Evolutionary conservation across 2,329 filamentous ascomycete genomes (phyloP).

Genomic region (Ophiognomonia clavigignenti-juglandacearum): DNA sequence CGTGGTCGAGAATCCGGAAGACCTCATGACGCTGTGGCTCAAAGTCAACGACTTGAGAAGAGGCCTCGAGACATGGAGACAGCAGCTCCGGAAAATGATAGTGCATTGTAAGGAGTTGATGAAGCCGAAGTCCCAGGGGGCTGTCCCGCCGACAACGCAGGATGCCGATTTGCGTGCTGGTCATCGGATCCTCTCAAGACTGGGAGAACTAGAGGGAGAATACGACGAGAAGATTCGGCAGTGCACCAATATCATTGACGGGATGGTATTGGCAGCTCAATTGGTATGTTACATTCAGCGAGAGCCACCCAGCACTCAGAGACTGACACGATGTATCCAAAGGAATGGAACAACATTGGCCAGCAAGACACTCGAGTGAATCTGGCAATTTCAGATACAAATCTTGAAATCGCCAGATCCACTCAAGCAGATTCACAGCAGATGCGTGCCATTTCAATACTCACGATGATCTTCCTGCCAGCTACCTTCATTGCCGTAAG

Average conservation of each 20-base stretch:
- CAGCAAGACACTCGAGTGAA: neutral
- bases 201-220: neutral
- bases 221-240: neutral
- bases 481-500: slow-evolving; percentile 3
- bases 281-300: neutral
- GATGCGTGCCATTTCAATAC: neutral
- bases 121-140: neutral
- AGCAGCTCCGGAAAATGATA: neutral
- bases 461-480: neutral
- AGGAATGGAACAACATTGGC: slow-evolving; percentile 2
- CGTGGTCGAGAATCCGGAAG: neutral
- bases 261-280: neutral
- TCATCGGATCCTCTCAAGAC: neutral
- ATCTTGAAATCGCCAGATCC: neutral
- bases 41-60: neutral
- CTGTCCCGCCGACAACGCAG: no score
- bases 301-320: no score
- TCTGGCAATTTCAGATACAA: neutral
- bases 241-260: neutral
- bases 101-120: neutral
- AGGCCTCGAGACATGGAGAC: neutral
- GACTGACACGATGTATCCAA: neutral
- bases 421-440: neutral
- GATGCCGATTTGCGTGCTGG: no score
- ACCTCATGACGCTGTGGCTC: neutral